phyloP scores from a whole-genome alignment of 2,329 filamentous ascomycete genomes.

The Emericellopsis atlantica region DNA sequence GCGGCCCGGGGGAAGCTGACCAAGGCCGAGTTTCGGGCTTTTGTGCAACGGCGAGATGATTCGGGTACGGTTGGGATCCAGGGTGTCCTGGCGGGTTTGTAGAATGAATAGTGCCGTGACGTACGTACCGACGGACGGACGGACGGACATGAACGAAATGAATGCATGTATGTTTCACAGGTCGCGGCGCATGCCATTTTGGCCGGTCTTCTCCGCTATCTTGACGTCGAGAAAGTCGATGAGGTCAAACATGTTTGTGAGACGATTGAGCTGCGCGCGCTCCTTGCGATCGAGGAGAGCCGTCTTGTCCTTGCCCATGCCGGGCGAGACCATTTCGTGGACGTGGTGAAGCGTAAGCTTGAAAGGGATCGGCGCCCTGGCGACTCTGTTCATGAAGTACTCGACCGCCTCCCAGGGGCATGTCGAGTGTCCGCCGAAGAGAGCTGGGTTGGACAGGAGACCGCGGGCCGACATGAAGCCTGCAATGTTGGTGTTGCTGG shows the following conservation, averaged over 20 bases:
- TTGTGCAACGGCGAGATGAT: slow-evolving; percentile 78
- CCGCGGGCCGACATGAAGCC: slow-evolving; percentile 62
- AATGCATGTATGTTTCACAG: slow-evolving; percentile 10
- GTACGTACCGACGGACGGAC: no score
- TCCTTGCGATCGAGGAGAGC: slow-evolving; percentile 44
- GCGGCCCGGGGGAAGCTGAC: slow-evolving; percentile 39
- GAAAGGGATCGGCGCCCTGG: slow-evolving; percentile 45
- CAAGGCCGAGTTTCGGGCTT: slow-evolving; percentile 67
- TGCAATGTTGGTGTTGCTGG: slow-evolving; percentile 34
- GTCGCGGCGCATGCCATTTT: slow-evolving; percentile 16
- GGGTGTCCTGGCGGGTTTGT: slow-evolving; percentile 60
- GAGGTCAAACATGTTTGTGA: slow-evolving; percentile 41
- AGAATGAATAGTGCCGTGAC: slow-evolving; percentile 2
- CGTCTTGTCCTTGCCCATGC: slow-evolving; percentile 37
- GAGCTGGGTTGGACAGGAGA: slow-evolving; percentile 52
- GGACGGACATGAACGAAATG: background rate
- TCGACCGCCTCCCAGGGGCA: slow-evolving; percentile 53
- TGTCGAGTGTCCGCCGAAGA: slow-evolving; percentile 43
- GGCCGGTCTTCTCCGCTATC: slow-evolving; percentile 21
- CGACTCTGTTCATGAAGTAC: slow-evolving; percentile 45
- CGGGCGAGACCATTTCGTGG: slow-evolving; percentile 51
- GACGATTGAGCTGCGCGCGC: slow-evolving; percentile 32
- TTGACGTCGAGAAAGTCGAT: slow-evolving; percentile 47
- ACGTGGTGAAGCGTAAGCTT: slow-evolving; percentile 55
- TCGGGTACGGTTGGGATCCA: slow-evolving; percentile 70